Conservation (phyloP, 345 rosid genomes). For the Sisymbrium irio region DNA sequence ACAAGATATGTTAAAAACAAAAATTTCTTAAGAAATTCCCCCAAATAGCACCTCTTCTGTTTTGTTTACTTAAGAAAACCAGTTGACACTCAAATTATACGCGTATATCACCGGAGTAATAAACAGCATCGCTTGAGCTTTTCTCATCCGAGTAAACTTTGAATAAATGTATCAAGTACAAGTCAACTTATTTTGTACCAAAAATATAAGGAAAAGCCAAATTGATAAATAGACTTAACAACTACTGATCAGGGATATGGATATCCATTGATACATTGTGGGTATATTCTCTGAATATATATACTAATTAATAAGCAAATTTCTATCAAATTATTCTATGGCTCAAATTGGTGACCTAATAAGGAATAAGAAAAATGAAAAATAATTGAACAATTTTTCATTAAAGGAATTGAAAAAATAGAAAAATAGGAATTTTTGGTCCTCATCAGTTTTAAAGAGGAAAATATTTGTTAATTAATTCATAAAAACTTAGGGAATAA, state of each 20-base stretch:
- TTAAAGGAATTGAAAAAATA: too few relatives aligned
- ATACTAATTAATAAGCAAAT: not conserved
- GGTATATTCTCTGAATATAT: slow-evolving; percentile 8
- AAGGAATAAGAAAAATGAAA: too few relatives aligned
- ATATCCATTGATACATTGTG: slow-evolving; percentile 13
- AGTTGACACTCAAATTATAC: not conserved
- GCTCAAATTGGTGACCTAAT: too few relatives aligned
- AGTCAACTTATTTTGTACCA: slow-evolving; percentile 14
- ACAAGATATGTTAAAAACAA: not conserved
- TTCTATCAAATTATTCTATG: not conserved
- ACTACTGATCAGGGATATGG: slow-evolving; percentile 16
- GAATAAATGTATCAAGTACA: not conserved
- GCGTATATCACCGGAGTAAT: not conserved
- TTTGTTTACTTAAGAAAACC: not conserved
- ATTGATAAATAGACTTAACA: slow-evolving; percentile 7
- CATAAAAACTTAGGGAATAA: too few relatives aligned
- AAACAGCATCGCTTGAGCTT: not conserved
- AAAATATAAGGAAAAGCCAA: not conserved
- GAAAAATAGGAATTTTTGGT: too few relatives aligned
- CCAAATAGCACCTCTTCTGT: not conserved
- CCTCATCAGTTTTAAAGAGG: too few relatives aligned
- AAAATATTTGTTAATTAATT: too few relatives aligned
- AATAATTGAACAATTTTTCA: too few relatives aligned
- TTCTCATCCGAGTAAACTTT: not conserved
- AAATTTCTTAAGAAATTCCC: not conserved